Evolutionary conservation across 2,329 filamentous ascomycete species (phyloP), one percentile per base, ranked within the genome.

Genomic region (Pseudohalonectria lignicola): DNA sequence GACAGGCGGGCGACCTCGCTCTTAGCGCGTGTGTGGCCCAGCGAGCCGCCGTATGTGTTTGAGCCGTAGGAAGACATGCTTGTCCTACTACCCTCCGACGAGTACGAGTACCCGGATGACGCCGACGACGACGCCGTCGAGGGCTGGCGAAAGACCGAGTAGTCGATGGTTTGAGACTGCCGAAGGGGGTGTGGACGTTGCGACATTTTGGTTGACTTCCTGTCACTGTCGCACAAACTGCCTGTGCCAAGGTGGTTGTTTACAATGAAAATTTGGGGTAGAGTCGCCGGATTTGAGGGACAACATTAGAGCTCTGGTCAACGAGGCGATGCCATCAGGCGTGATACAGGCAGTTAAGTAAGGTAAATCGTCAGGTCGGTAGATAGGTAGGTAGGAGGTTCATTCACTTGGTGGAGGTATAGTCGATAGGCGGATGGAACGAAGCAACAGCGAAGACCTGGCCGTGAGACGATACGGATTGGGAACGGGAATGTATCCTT

Each of bases 21-120:
- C 57, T 79, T 71, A 43, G 83, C 83, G 55, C 86, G 76, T 57
- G 78, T 82, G 53, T 90, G 85, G 35, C 70, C 68, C 43, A 60
- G 50, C 42, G 55, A 54, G 42, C 60, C 58, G 55, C 75, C 74
- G 33, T 66, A 66, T 7, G 23, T 8, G 54, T 74, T 76, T 25
- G 84, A 86, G n/a, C 71, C 71, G 45, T 76, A 71, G 23, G 85
- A 90, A 15, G 82, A 85, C 47, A 81, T 66, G 34, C 82, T 82
- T 56, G 80, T 86, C 29, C 77, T 37, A 51, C 76, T 80, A 39
- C 71, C 64, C 31, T 78, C 73, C 3, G 77, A 78, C 36, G 59
- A 51, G 44, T 69, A 66, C 2, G 80, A 83, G 54, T 78, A 82
- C 40, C 68, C 72, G 4, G 80, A 83, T 3, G 82, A 86, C 39